Evolutionary conservation across 495 filamentous ascomycete species (phyloP), one percentile per base, ranked within the genome.

Genomic region (Choiromyces venosus): DNA sequence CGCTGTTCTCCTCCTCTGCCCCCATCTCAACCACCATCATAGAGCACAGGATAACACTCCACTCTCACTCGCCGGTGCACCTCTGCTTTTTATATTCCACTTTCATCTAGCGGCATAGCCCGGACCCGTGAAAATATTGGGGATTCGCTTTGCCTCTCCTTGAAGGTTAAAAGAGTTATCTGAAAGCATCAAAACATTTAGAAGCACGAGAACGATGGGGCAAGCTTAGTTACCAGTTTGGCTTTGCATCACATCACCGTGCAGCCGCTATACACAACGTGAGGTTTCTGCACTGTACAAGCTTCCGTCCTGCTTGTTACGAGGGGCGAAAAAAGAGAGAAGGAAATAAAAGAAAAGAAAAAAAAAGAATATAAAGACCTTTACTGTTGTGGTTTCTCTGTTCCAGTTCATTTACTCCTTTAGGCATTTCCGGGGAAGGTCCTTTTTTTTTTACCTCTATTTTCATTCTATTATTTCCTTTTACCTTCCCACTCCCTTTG

Each of bases 161-260:
- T 29, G n/a, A n/a, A 25, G 7, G 21, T 56, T 12, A 61, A 29
- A 61, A 61, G 25, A 10, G 39, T 56, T 65, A 66, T 68, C 61
- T 36, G 69, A 75, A 68, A 65, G 73, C 71, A 65, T 67, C 72
- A 76, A 69, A 61, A 29, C 52, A 61, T 61, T 16, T 33, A 73
- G 66, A 74, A 66, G 71, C 56, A 72, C 37, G 69, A 72, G 67
- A 67, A 67, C 46, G 66, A 77, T 68, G 44, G 39, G 35, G 44
- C 65, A 70, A 66, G 70, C 70, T 61, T 72, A 77, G 44, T 39
- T 70, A 65, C 74, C 36, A 71, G 69, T 68, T 72, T 77, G 66
- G 74, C 25, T 25, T 39, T 76, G 74, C 75, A 77, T 77, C 75
- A 76, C 74, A 77, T 77, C 74, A 77, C 74, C 74, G 65, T 67